These are phyloP conservation scores for Phaeosphaeria sp. DNA, from an alignment of 2,329 filamentous ascomycete genomes.

Conservation along the genomic window DNA sequence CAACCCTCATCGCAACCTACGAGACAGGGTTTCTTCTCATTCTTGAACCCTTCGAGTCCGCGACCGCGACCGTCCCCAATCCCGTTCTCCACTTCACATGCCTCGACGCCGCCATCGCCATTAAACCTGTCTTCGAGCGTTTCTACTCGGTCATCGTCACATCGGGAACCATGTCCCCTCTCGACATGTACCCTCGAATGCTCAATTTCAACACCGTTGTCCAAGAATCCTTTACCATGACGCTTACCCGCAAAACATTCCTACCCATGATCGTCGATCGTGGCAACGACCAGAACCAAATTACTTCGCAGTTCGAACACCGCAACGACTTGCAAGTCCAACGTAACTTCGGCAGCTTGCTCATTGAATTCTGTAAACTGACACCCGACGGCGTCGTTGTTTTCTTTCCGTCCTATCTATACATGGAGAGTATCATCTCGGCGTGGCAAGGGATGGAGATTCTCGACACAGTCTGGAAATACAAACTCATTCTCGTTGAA, in stretches of 20 bases:
- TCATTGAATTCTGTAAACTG: slow-evolving; percentile 94
- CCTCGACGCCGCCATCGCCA: slow-evolving; percentile 95
- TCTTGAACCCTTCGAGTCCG: slow-evolving; percentile 95
- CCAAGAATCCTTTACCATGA: slow-evolving; percentile 98
- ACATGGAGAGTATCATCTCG: slow-evolving; percentile 99
- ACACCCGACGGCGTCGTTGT: slow-evolving; percentile 98
- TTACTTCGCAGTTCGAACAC: slow-evolving; percentile 93
- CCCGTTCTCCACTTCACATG: slow-evolving; percentile 97
- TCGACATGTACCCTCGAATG: slow-evolving; percentile 99
- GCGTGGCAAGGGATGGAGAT: slow-evolving; percentile 99
- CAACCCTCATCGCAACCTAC: slow-evolving; percentile 93
- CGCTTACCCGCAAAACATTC: slow-evolving; percentile 91
- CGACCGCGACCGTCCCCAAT: slow-evolving; percentile 93
- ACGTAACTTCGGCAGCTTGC: slow-evolving; percentile 89
- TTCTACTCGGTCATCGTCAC: slow-evolving; percentile 99
- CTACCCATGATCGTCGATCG: slow-evolving; percentile 96
- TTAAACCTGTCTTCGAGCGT: slow-evolving; percentile 95
- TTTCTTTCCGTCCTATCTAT: slow-evolving; percentile 97
- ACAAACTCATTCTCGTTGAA: slow-evolving; percentile 97
- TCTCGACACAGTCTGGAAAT: slow-evolving; percentile 97
- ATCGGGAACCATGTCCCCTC: slow-evolving; percentile 91
- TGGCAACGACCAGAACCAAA: slow-evolving; percentile 89
- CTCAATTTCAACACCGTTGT: slow-evolving; percentile 90
- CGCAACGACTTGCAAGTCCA: slow-evolving; percentile 97
- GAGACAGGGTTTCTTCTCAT: slow-evolving; percentile 96